Evolutionary conservation across 495 filamentous ascomycete genomes (phyloP), one percentile per base, ranked within the genome.

Genomic region (Parachaetomium inaequale): DNA sequence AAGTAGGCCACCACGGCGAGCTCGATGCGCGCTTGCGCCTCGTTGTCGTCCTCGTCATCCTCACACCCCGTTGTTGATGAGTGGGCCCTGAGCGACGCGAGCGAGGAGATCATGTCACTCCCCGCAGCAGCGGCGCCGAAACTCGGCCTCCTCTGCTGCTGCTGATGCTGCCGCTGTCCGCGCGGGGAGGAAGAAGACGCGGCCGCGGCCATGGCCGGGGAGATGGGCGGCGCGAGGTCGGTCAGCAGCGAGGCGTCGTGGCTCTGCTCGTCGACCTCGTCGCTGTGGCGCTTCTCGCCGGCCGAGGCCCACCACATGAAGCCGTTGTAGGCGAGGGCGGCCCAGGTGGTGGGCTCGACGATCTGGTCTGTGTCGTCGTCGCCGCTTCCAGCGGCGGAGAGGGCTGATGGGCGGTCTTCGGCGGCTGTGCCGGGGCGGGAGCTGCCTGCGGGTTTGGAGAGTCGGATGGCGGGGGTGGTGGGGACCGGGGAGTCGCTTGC

Each of bases 291-390:
- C 71, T 89, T 85, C 74, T 98, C 94, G 51, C 94, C 94, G 1
- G 94, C 94, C 1, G 91, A 93, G 0, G 94, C 94, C 94, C 94
- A 98, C 93, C 93, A 98, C 77, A 97, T 93, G 78, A 97, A 96
- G 4, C 89, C 88, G 28, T 83, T 85, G 70, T 97, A 98, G 10
- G 93, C 93, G 14, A 96, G 82, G 7, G 90, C 89, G 0, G 91
- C 80, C 94, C 93, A 98, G n/a, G 87, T 89, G 40, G 86, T 78
- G 0, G 91, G 87, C 66, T 96, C 92, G 47, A 89, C 82, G 26
- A 92, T 79, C 34, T 72, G 66, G 36, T 83, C 82, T 40, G 75
- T 77, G 31, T 80, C 82, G 55, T 80, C 82, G 55, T 79, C 77
- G 51, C 68, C 43, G 29, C 8, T 42, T 72, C 69, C 6, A 49